phyloP scores from a whole-genome alignment of 1,284 basidiomycete species.

The Sporisorium graminicola region DNA sequence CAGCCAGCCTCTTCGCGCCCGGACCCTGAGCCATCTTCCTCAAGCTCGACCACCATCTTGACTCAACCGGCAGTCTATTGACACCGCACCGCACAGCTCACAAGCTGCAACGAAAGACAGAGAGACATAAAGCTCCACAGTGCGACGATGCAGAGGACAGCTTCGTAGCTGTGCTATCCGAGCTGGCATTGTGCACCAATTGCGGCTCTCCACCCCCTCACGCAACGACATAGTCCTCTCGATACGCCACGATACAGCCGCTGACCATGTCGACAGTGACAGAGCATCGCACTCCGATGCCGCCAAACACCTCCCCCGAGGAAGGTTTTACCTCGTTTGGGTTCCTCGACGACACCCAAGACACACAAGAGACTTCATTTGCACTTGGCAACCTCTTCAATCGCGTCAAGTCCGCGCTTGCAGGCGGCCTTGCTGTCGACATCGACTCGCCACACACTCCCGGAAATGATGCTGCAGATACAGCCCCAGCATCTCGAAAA shows the following conservation, averaged over 20 bases:
- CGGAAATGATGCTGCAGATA: neutral
- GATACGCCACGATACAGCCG: neutral
- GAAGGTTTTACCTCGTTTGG: slow-evolving; percentile 57
- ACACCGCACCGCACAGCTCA: neutral
- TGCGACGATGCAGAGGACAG: neutral
- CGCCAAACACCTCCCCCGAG: neutral
- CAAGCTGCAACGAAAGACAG: neutral
- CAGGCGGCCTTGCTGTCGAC: slow-evolving; percentile 15
- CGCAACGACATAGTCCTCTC: neutral
- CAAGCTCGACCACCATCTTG: neutral
- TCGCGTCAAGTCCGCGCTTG: slow-evolving; percentile 61
- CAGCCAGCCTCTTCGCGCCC: neutral
- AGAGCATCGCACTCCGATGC: slow-evolving; percentile 3
- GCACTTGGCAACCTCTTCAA: slow-evolving; percentile 60
- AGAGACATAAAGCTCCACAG: neutral
- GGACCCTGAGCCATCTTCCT: slow-evolving; percentile 7
- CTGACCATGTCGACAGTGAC: neutral
- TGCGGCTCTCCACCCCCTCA: neutral
- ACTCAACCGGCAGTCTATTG: neutral
- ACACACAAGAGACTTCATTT: slow-evolving; percentile 50
- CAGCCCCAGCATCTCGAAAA: slow-evolving; percentile 23
- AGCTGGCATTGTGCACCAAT: neutral
- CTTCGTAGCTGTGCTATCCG: neutral
- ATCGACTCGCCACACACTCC: neutral
- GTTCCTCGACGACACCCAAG: slow-evolving; percentile 59